Percentiles rank a stretch among this genome's conserved stretches.
These are phyloP conservation scores for Graphiopsis chlorocephala DNA, from an alignment of 2,329 filamentous ascomycete species.

Conservation along the genomic window DNA sequence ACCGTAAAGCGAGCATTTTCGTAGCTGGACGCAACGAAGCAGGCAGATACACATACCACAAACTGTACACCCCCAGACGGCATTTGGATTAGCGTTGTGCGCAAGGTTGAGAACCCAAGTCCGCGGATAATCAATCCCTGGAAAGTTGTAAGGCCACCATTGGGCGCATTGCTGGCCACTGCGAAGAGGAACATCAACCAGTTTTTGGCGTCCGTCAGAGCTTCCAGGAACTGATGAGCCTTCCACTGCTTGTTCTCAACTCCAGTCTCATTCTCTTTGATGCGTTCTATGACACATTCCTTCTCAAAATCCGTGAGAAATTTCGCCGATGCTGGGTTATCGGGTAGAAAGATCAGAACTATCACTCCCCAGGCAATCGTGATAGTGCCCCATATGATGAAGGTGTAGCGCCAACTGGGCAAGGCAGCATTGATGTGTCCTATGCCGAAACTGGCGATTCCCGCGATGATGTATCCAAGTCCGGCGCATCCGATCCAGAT, in stretches of 20 bases:
- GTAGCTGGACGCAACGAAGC: slow-evolving; percentile 2
- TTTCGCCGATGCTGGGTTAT: slow-evolving; percentile 30
- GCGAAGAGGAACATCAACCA: slow-evolving; percentile 39
- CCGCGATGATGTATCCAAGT: slow-evolving; percentile 42
- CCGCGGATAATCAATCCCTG: slow-evolving; percentile 47
- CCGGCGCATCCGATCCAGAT: slow-evolving; percentile 64
- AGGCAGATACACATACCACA: slow-evolving; percentile 43
- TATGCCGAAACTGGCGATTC: slow-evolving; percentile 27
- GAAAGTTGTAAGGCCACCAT: slow-evolving; percentile 42
- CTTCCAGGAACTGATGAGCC: slow-evolving; percentile 44
- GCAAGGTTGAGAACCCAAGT: slow-evolving; percentile 45
- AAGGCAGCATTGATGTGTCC: slow-evolving; percentile 24
- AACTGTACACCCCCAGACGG: slow-evolving; percentile 57
- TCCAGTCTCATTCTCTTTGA: slow-evolving; percentile 47
- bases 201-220: slow-evolving; percentile 44
- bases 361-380: slow-evolving; percentile 52
- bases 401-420: slow-evolving; percentile 46
- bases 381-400: slow-evolving; percentile 55
- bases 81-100: slow-evolving; percentile 57
- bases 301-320: slow-evolving; percentile 34
- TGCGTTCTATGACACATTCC: slow-evolving; percentile 37
- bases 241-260: slow-evolving; percentile 52
- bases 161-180: slow-evolving; percentile 31
- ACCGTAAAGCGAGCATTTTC: slow-evolving; percentile 41
- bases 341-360: slow-evolving; percentile 53